Conservation (phyloP, 768 basidiomycete species). For the Tylopilus rubrobrunneus region DNA sequence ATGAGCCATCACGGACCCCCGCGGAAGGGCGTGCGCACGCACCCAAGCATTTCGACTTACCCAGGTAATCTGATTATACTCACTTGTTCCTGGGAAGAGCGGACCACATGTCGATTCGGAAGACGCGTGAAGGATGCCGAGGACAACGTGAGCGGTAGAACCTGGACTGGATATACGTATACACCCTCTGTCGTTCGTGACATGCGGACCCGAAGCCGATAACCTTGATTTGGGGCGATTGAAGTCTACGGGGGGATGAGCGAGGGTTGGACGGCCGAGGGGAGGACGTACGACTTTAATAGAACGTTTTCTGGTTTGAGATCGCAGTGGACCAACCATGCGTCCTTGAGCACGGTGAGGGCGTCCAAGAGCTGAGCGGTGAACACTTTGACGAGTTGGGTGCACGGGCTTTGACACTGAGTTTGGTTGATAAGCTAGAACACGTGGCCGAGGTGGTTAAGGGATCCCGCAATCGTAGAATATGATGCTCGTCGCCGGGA, state of each 20-base stretch:
- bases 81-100: constrained; percentile 96
- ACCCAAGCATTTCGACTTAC: constrained; percentile 99
- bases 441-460: constrained; percentile 97
- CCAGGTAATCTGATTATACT: constrained; percentile 96
- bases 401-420: constrained; percentile 95
- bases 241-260: constrained; percentile 51
- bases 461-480: constrained; percentile 88
- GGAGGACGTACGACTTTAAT: constrained; percentile 78
- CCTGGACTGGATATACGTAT: constrained; percentile 98
- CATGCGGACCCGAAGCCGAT: constrained; percentile 99
- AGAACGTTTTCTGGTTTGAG: constrained; percentile 98
- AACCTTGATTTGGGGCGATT: constrained; percentile 97
- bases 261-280: neutral
- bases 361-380: constrained; percentile 94
- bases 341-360: constrained; percentile 89
- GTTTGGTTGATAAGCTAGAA: constrained; percentile 99
- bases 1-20: constrained; percentile 36
- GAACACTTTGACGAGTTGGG: constrained; percentile 92
- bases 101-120: constrained; percentile 99
- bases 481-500: constrained; percentile 93
- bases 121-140: constrained; percentile 91
- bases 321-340: constrained; percentile 96
- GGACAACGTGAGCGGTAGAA: constrained; percentile 97
- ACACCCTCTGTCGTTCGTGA: constrained; percentile 98
- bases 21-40: constrained; percentile 1